phyloP scores from a whole-genome alignment of 139 green algal genomes.

The Pseudopediastrum boryanum region DNA sequence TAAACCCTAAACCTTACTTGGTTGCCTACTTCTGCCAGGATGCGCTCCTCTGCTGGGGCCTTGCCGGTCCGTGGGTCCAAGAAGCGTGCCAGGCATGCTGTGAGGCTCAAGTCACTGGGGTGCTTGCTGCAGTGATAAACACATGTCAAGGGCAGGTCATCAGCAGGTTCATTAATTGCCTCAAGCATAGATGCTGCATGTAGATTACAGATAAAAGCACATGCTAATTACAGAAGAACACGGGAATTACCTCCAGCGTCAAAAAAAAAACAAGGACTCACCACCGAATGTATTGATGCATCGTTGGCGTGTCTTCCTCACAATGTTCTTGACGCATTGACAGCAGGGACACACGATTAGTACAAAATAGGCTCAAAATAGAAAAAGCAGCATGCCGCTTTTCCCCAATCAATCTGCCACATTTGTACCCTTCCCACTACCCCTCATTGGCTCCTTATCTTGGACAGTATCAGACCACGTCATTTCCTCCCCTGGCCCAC shows the following conservation, averaged over 20 bases:
- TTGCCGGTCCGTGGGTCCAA: neutral
- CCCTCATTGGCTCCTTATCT: no score
- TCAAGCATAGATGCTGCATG: neutral
- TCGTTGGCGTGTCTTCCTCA: neutral
- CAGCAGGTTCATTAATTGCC: neutral
- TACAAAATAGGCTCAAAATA: no score
- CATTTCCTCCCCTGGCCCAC: no score
- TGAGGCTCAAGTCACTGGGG: neutral
- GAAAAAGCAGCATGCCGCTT: no score
- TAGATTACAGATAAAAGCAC: neutral
- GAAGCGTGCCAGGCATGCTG: neutral
- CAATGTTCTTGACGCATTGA: no score
- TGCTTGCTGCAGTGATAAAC: neutral
- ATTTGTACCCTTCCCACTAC: no score
- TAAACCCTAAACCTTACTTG: neutral
- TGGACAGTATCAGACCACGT: no score
- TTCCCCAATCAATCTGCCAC: no score
- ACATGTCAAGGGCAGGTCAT: neutral
- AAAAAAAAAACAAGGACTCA: neutral
- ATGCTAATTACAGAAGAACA: neutral
- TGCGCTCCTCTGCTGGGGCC: neutral
- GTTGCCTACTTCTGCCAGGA: slow-evolving; percentile 35
- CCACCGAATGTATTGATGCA: neutral
- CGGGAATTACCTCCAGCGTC: neutral
- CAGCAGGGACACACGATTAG: no score